Conservation (phyloP, 805 yeast species). For the Cyberlindnera xishuangbannaensis region DNA sequence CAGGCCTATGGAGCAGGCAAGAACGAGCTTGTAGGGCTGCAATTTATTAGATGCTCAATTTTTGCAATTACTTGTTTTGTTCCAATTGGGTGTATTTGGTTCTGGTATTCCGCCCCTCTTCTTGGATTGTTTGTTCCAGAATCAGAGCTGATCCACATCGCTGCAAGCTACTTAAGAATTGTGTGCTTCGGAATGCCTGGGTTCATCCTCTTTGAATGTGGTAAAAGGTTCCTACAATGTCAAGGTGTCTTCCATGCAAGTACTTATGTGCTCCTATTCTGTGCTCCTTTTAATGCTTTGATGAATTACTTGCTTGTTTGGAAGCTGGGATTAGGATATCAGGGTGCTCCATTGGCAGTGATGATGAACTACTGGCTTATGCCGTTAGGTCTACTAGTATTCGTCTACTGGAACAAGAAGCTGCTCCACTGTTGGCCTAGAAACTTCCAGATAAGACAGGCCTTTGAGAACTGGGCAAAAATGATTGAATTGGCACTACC, state of each 20-base stretch:
- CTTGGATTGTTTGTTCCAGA: slow-evolving; percentile 21
- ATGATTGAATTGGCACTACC: slow-evolving; percentile 57
- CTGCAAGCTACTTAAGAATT: slow-evolving; percentile 48
- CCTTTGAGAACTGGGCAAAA: slow-evolving; percentile 46
- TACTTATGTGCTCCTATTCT: slow-evolving; percentile 55
- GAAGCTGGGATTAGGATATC: slow-evolving; percentile 70
- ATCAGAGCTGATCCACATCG: slow-evolving; percentile 27
- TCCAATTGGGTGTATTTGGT: slow-evolving; percentile 23
- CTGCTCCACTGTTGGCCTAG: slow-evolving; percentile 57
- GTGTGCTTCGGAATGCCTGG: slow-evolving; percentile 73
- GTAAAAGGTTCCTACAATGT: slow-evolving; percentile 80
- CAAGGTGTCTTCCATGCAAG: slow-evolving; percentile 85
- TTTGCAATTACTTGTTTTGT: slow-evolving; percentile 24
- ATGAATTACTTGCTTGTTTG: slow-evolving; percentile 72
- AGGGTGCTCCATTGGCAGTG: slow-evolving; percentile 80
- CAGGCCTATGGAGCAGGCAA: slow-evolving; percentile 85
- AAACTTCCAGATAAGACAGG: slow-evolving; percentile 30
- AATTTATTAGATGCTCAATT: slow-evolving; percentile 61
- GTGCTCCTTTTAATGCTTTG: slow-evolving; percentile 66
- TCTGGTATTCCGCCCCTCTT: slow-evolving; percentile 13
- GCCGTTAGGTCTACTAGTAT: slow-evolving; percentile 27
- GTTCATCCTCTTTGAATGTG: slow-evolving; percentile 68
- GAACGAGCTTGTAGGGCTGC: slow-evolving; percentile 63
- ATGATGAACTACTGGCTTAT: slow-evolving; percentile 68
- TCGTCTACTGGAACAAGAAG: slow-evolving; percentile 38